These are phyloP conservation scores for Verbascum thapsus DNA, from an alignment of 257 asterid genomes.

Conservation along the genomic window DNA sequence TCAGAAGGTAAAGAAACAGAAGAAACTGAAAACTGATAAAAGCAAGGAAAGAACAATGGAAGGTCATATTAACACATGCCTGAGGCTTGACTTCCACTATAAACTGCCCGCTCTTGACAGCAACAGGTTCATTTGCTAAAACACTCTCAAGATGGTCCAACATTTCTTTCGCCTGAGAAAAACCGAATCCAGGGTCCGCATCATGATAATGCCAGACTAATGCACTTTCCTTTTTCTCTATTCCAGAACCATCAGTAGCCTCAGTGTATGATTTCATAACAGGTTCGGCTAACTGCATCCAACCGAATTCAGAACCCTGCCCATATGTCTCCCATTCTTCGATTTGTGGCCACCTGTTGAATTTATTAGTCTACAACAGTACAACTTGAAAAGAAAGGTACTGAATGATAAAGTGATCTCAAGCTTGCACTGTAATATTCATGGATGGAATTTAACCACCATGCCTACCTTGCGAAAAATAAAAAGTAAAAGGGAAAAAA, in stretches of 20 bases:
- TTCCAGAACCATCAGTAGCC: conserved; percentile 89
- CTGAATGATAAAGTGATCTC: not conserved
- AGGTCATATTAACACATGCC: conserved; percentile 40
- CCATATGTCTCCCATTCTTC: conserved; percentile 78
- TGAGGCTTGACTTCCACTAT: conserved; percentile 96
- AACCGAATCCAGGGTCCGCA: conserved; percentile 84
- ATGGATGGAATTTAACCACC: too few species aligned
- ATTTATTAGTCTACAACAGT: conserved; percentile 9
- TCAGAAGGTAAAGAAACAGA: not conserved
- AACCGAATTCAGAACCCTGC: conserved; percentile 73
- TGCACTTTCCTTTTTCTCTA: conserved; percentile 85
- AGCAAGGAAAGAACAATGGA: not conserved
- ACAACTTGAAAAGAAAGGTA: not conserved
- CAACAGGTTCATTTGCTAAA: conserved; percentile 89
- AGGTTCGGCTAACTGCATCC: conserved; percentile 94
- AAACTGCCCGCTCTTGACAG: conserved; percentile 86
- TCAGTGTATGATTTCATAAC: conserved; percentile 87
- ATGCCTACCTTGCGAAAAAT: too few species aligned
- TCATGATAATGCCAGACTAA: conserved; percentile 91
- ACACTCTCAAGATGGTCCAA: conserved; percentile 93
- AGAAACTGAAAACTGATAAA: not conserved
- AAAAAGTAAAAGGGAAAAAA: too few species aligned
- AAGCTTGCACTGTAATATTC: not conserved
- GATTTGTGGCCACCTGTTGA: conserved; percentile 69
- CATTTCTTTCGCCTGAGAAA: conserved; percentile 89